A percentile compares a stretch with the other conserved stretches of the same genome.
Evolutionary conservation across 2,329 filamentous ascomycete species (phyloP).

Genomic region (Beauveria australis): DNA sequence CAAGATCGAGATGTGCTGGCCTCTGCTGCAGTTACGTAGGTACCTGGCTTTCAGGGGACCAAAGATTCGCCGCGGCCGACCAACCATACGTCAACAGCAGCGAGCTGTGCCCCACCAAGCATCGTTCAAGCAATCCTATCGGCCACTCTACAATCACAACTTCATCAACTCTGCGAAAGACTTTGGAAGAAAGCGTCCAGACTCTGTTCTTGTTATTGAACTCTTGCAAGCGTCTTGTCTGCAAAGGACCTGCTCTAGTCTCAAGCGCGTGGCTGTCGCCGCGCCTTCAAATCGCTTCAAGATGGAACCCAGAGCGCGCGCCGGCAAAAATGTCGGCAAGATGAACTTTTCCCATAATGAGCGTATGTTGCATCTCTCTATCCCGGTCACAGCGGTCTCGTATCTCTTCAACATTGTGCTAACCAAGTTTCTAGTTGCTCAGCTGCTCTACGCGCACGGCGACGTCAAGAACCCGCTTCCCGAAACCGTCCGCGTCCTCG

Average conservation of each 20-base stretch:
- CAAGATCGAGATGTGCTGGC: constrained; percentile 1
- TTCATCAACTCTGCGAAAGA: not conserved
- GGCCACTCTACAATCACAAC: not conserved
- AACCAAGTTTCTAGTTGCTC: constrained; percentile 44
- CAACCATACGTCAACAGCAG: constrained; percentile 10
- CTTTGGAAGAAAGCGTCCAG: not conserved
- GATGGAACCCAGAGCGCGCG: constrained; percentile 70
- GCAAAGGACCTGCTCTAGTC: not conserved
- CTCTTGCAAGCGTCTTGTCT: not conserved
- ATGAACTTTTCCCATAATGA: constrained; percentile 71
- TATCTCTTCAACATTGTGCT: not conserved
- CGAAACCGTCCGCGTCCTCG: constrained; percentile 76
- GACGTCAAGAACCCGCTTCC: constrained; percentile 71
- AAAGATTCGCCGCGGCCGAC: constrained; percentile 28
- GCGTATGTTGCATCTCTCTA: constrained; percentile 38
- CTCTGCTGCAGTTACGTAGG: constrained; percentile 4
- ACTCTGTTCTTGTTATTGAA: not conserved
- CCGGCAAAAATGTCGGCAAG: constrained; percentile 72
- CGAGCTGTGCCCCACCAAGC: not conserved
- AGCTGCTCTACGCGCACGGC: constrained; percentile 72
- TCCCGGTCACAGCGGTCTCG: not conserved
- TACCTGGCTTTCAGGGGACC: constrained; percentile 19
- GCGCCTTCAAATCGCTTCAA: not conserved
- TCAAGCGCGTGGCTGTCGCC: not conserved
- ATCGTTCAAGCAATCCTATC: constrained; percentile 7